A percentile compares a stretch with the other conserved stretches of the same genome.
Conservation (phyloP, 768 basidiomycete species). For the Boletus reticuloceps region DNA sequence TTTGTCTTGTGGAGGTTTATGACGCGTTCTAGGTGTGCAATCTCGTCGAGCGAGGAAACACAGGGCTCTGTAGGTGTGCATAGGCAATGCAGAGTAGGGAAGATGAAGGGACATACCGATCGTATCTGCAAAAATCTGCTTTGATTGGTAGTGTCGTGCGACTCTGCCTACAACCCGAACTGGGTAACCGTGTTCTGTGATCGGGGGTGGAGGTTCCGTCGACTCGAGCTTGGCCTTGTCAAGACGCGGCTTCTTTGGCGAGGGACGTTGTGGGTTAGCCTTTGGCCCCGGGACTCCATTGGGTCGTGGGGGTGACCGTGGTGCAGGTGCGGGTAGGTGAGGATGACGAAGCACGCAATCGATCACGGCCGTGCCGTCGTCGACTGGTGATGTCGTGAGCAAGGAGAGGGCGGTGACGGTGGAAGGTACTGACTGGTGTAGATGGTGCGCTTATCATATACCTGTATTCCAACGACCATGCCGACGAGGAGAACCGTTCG, state of each 20-base stretch:
- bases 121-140: conserved; percentile 46
- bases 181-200: conserved; percentile 45
- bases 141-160: conserved; percentile 36
- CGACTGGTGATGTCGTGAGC: conserved; percentile 44
- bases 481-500: conserved; percentile 60
- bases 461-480: conserved; percentile 59
- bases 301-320: conserved; percentile 7
- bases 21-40: conserved; percentile 53
- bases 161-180: conserved; percentile 50
- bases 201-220: conserved; percentile 30
- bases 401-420: not conserved
- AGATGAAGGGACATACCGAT: conserved; percentile 42
- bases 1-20: conserved; percentile 48
- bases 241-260: conserved; percentile 17
- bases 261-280: not conserved
- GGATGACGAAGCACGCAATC: conserved; percentile 56
- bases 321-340: conserved; percentile 20
- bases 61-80: conserved; percentile 38
- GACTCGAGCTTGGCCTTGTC: conserved; percentile 4
- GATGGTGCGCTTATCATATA: conserved; percentile 55
- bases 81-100: not conserved
- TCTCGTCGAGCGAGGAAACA: conserved; percentile 55
- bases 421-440: conserved; percentile 47
- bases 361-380: conserved; percentile 73
- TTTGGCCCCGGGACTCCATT: conserved; percentile 3